Percentiles rank a stretch among this genome's conserved stretches.
phyloP scores from a whole-genome alignment of 352 stramenopile genomes.

The Blastocystis sp. region DNA sequence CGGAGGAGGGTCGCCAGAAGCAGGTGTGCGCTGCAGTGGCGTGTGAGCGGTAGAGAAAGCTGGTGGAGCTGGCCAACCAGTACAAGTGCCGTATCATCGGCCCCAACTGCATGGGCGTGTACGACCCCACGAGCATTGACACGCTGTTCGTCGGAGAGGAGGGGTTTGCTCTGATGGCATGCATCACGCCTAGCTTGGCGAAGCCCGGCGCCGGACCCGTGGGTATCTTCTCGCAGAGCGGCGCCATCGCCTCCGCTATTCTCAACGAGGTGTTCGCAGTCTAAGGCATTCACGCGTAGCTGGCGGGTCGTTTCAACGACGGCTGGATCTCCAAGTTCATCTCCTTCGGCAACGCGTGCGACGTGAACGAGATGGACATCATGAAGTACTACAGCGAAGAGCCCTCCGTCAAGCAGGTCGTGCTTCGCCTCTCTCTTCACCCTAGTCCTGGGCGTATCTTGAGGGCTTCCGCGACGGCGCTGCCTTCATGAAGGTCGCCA shows the following conservation, averaged over 20 bases:
- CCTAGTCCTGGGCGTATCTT: conserved; percentile 47
- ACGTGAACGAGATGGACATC: conserved; percentile 66
- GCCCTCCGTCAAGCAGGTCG: conserved; percentile 43
- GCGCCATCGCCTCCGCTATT: conserved; percentile 47
- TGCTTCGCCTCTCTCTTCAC: background rate
- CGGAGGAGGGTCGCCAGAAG: conserved; percentile 50
- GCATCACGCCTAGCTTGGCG: conserved; percentile 33
- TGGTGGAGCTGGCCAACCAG: conserved; percentile 53
- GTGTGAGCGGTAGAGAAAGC: background rate
- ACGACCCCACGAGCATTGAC: conserved; percentile 57
- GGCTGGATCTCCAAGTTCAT: conserved; percentile 69
- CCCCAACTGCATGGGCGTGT: conserved; percentile 68
- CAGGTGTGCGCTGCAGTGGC: background rate
- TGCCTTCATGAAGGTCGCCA: conserved; percentile 31
- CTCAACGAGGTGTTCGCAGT: conserved; percentile 54
- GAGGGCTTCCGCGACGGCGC: conserved; percentile 63
- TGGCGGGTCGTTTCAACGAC: conserved; percentile 44
- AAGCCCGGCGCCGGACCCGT: conserved; percentile 62
- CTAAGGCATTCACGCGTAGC: background rate
- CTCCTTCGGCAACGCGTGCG: conserved; percentile 64
- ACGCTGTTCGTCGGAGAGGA: conserved; percentile 67
- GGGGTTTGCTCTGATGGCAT: conserved; percentile 3
- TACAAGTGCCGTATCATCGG: conserved; percentile 62
- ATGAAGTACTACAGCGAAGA: conserved; percentile 55
- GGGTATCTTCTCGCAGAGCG: conserved; percentile 62